These are phyloP conservation scores for Leccinum solheimii DNA, from an alignment of 1,284 basidiomycete genomes.

Conservation along the genomic window DNA sequence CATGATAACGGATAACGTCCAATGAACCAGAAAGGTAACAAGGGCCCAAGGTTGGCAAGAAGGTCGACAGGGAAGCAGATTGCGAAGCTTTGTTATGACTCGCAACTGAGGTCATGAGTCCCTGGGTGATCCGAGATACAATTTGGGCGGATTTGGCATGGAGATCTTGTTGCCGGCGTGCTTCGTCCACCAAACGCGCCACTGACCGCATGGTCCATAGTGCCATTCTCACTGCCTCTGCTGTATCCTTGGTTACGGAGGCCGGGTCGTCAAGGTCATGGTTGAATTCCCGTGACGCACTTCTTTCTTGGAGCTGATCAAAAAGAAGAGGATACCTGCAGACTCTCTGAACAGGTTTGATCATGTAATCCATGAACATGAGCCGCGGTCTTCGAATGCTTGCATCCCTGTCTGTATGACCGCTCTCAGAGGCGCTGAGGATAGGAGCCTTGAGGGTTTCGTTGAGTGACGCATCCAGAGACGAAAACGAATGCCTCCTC, in stretches of 20 bases:
- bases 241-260: slow-evolving; percentile 3
- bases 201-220: slow-evolving; percentile 62
- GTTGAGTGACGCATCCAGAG: slow-evolving; percentile 27
- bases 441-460: slow-evolving; percentile 32
- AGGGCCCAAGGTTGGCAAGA: slow-evolving; percentile 69
- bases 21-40: slow-evolving; percentile 80
- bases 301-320: slow-evolving; percentile 62
- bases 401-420: slow-evolving; percentile 21
- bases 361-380: slow-evolving; percentile 78
- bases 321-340: slow-evolving; percentile 92
- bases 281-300: slow-evolving; percentile 30
- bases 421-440: slow-evolving; percentile 30
- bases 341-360: slow-evolving; percentile 86
- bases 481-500: slow-evolving; percentile 37
- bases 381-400: slow-evolving; percentile 43
- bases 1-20: slow-evolving; percentile 76
- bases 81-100: slow-evolving; percentile 33
- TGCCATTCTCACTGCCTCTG: slow-evolving; percentile 50
- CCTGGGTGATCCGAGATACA: slow-evolving; percentile 58
- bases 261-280: slow-evolving; percentile 16
- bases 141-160: slow-evolving; percentile 71
- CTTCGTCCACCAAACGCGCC: slow-evolving; percentile 61
- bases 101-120: slow-evolving; percentile 33
- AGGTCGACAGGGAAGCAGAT: slow-evolving; percentile 47
- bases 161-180: slow-evolving; percentile 63